phyloP scores from a whole-genome alignment of 1,284 basidiomycete species.

The Gymnopus androsaceus region DNA sequence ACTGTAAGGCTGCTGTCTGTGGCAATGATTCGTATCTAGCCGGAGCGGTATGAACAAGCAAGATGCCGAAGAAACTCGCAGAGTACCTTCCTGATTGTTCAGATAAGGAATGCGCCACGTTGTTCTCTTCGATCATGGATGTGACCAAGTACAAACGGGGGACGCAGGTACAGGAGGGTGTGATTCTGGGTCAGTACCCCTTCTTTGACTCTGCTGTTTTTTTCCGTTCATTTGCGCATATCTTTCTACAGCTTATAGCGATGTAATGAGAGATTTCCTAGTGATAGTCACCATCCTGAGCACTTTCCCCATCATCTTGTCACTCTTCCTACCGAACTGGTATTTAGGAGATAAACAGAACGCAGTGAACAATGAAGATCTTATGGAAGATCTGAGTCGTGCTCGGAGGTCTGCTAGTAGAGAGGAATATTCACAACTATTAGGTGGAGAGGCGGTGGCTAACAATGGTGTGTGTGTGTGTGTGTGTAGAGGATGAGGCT shows the following conservation, averaged over 20 bases:
- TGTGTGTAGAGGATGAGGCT: too few relatives aligned
- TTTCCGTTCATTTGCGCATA: background rate
- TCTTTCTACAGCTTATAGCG: constrained; percentile 45
- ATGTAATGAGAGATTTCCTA: constrained; percentile 56
- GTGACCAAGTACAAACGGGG: constrained; percentile 48
- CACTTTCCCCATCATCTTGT: constrained; percentile 39
- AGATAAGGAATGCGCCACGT: constrained; percentile 34
- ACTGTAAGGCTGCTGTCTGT: background rate
- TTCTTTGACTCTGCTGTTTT: background rate
- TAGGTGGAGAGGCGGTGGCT: background rate
- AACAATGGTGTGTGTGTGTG: too few relatives aligned
- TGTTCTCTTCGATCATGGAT: constrained; percentile 55
- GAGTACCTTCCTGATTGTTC: constrained; percentile 49
- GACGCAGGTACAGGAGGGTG: constrained; percentile 58
- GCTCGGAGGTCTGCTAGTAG: background rate
- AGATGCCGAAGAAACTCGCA: constrained; percentile 61
- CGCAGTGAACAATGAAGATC: constrained; percentile 37
- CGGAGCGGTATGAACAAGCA: constrained; percentile 60
- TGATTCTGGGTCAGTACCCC: constrained; percentile 46
- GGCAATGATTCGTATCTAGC: constrained; percentile 32
- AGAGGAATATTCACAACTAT: background rate
- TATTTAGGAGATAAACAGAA: constrained; percentile 49
- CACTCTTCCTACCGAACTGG: constrained; percentile 48
- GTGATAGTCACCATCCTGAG: constrained; percentile 46
- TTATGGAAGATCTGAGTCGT: background rate